Base-by-base conservation (phyloP, 1,284 basidiomycete genomes). In the Entoloma clypeatum region DNA sequence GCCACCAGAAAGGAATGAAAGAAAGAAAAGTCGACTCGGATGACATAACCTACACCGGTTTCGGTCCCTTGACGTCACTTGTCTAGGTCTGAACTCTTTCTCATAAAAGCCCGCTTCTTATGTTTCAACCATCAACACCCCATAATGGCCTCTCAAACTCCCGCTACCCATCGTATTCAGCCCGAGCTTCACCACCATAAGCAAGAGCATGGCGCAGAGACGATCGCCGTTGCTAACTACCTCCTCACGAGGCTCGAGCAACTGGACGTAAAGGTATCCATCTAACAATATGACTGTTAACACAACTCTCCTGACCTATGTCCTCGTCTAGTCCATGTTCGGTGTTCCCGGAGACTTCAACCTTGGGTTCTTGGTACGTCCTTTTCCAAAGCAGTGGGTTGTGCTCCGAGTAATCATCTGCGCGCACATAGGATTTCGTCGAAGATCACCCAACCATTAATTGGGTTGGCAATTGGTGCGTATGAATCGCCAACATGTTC, bases 291-390 rank as follows among this genome's bases (percentile, higher is more conserved):
- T 50, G 36, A 36, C 29, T 14, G 8, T 32, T 10, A 22, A 28
- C 3, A 3, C 17, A 8, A 19, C 18, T 19, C 7, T 22, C 10
- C 13, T 28, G 22, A 34, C 19, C 27, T 48, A 27, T 36, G 6
- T 41, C 25, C 9, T 17, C 19, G 17, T 33, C 8, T 31, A 84
- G 77, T 71, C 72, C 36, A 76, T 94, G 67, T 94, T 94, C 50
- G 92, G 92, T 24, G 79, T 94, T 0, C 92, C 92, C 4, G 92
- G 93, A 28, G 93, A 95, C 64, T 97, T 92, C 63, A 96, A 95
- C 62, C 78, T 96, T 33, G 86, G 79, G 46, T 82, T 86, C 60
- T 56, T 85, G 59, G 81, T 83, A 53, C 50, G 71, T 56, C 23
- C 10, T 13, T 13, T 16, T 3, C 24, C 22, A n/a, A 10, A 9